phyloP scores from a whole-genome alignment of 2,329 filamentous ascomycete species.

The Exophiala lecanii-corni region DNA sequence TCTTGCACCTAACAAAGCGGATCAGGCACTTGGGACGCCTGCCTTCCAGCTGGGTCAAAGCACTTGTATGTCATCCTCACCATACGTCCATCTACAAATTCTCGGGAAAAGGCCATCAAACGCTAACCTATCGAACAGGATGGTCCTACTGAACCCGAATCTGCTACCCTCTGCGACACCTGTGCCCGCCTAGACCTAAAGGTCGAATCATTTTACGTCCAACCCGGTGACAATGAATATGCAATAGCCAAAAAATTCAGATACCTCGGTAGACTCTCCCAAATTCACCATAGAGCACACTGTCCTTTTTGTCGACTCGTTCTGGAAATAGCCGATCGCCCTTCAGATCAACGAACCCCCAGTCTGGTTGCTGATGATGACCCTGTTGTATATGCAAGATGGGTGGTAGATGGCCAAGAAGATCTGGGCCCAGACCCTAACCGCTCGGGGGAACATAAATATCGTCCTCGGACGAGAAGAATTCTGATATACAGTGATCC shows the following conservation, averaged over 20 bases:
- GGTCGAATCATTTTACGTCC: constrained; percentile 24
- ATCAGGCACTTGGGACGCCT: constrained; percentile 22
- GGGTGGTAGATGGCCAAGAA: constrained; percentile 27
- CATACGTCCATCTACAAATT: not conserved
- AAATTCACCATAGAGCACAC: constrained; percentile 20
- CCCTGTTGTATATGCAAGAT: constrained; percentile 23
- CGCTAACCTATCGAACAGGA: constrained; percentile 11
- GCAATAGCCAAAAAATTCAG: constrained; percentile 19
- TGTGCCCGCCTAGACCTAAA: constrained; percentile 22
- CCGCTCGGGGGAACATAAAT: constrained; percentile 17
- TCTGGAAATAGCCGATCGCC: constrained; percentile 25
- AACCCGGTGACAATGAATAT: constrained; percentile 16
- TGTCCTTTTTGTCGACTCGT: constrained; percentile 27
- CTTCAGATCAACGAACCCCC: constrained; percentile 24
- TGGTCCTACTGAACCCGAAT: constrained; percentile 11
- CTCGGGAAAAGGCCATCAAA: not conserved
- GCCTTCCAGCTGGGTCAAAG: constrained; percentile 20
- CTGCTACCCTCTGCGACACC: constrained; percentile 25
- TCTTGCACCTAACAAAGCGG: constrained; percentile 21
- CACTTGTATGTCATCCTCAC: constrained; percentile 5
- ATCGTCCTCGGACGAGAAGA: constrained; percentile 20
- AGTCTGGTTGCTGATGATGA: constrained; percentile 22
- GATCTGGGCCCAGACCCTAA: constrained; percentile 19
- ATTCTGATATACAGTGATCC: constrained; percentile 27
- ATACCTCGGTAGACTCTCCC: constrained; percentile 23